Percentiles rank a stretch among this genome's conserved stretches.
Conservation (phyloP, 2,329 filamentous ascomycete genomes). For the Cadophora sp. region DNA sequence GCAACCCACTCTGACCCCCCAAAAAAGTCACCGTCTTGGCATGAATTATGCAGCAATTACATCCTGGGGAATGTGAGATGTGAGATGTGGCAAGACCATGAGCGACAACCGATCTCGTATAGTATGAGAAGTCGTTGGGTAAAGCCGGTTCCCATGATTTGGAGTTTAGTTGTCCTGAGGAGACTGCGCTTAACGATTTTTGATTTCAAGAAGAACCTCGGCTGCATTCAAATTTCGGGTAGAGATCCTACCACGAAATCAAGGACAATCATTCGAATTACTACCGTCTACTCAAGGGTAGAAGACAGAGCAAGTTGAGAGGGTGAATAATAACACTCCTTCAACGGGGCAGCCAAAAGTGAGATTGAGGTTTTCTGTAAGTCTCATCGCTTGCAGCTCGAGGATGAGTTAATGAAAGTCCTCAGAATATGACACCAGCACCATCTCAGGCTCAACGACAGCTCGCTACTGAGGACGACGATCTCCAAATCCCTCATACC, state of each 20-base stretch:
- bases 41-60: not conserved
- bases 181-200: no score
- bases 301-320: not conserved
- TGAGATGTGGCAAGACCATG: not conserved
- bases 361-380: not conserved
- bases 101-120: not conserved
- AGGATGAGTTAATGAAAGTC: not conserved
- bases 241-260: no score
- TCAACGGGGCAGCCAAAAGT: not conserved
- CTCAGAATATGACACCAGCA: not conserved
- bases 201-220: no score
- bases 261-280: no score
- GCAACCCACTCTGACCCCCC: not conserved
- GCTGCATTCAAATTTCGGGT: no score
- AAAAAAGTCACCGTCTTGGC: not conserved
- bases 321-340: not conserved
- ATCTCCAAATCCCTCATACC: not conserved
- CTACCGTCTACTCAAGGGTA: not conserved
- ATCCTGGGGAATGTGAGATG: not conserved
- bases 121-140: not conserved
- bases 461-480: not conserved
- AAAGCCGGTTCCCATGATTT: not conserved
- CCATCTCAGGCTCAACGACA: not conserved
- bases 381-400: not conserved
- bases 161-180: no score